Base-by-base conservation (phyloP, 257 asterid species). In the Salvia splendens region DNA sequence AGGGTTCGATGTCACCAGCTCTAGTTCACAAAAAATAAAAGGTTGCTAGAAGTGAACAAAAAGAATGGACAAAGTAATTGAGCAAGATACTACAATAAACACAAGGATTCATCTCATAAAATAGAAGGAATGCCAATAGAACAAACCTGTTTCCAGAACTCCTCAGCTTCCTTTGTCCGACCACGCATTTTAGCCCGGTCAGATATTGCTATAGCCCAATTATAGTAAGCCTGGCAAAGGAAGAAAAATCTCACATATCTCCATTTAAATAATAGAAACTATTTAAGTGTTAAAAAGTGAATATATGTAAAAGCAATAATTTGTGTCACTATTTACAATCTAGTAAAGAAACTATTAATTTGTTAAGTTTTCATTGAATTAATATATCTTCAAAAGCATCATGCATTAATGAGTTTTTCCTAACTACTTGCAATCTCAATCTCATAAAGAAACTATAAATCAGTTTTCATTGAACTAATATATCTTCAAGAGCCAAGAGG, bases 161-260 rank as follows among this genome's bases (percentile, higher is more conserved):
- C 99, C 84, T 94, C 99, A 47, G 98, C 99, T 82, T 94, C 99
- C 82, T 89, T 94, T 71, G 99, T 94, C 76, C 98, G 98, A 64
- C 99, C 99, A 47, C 99, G 89, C 85, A 91, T 91, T 81, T 94
- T 94, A 4, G 99, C 99, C 60, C 98, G 84, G 78, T 94, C 99
- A 51, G 99, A 94, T 78, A 94, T 91, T 78, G 99, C 99, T 65
- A 94, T 94, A 56, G 99, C 98, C 96, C 98, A 94, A 59, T 94
- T 94, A 73, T 94, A 94, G 72, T 84, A 94, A 51, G 99, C 99
- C 99, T 94, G 82, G 68, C 5, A 74, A 40, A 76, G 50, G 59
- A 53, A 50, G 41, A 58, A 59, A 65, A 9, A 45, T 42, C 17
- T 35, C 48, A 56, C 5, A 47, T 10, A 33, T 57, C 16, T n/a